A percentile compares a stretch with the other conserved stretches of the same genome.
These are phyloP conservation scores for Staphylotrichum longicolle DNA, from an alignment of 495 filamentous ascomycete species.

Conservation along the genomic window DNA sequence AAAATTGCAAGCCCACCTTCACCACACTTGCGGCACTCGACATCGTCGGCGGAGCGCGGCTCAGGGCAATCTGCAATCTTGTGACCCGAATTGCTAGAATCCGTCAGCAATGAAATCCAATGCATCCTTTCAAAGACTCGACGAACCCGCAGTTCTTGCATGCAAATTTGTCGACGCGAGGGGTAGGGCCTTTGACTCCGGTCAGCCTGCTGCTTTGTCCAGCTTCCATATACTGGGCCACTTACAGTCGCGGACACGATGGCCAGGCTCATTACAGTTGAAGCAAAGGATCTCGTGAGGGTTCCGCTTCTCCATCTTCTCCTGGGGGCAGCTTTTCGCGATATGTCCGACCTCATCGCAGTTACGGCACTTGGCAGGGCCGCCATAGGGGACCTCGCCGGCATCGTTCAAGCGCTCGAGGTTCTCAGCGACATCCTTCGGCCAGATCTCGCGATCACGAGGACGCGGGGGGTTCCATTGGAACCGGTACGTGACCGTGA, in stretches of 20 bases:
- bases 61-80: conserved; percentile 48
- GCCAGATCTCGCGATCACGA: conserved; percentile 62
- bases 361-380: conserved; percentile 63
- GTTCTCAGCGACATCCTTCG: conserved; percentile 64
- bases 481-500: conserved; percentile 67
- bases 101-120: conserved; percentile 17
- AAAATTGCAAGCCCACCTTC: conserved; percentile 50
- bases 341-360: conserved; percentile 76
- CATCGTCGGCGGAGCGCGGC: conserved; percentile 65
- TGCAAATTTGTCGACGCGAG: conserved; percentile 56
- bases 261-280: conserved; percentile 69
- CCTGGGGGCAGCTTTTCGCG: conserved; percentile 62
- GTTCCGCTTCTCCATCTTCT: conserved; percentile 50
- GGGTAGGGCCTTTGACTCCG: conserved; percentile 41
- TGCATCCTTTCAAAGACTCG: neutral
- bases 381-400: conserved; percentile 65
- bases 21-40: conserved; percentile 79
- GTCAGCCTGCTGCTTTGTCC: conserved; percentile 31
- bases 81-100: conserved; percentile 40
- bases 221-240: conserved; percentile 23
- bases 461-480: conserved; percentile 62
- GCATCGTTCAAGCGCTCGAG: conserved; percentile 68
- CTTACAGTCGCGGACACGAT: conserved; percentile 69
- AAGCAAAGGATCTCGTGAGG: conserved; percentile 61
- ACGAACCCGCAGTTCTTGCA: conserved; percentile 83